These are phyloP conservation scores for Thielaviopsis populi DNA, from an alignment of 2,329 filamentous ascomycete species.

Conservation along the genomic window DNA sequence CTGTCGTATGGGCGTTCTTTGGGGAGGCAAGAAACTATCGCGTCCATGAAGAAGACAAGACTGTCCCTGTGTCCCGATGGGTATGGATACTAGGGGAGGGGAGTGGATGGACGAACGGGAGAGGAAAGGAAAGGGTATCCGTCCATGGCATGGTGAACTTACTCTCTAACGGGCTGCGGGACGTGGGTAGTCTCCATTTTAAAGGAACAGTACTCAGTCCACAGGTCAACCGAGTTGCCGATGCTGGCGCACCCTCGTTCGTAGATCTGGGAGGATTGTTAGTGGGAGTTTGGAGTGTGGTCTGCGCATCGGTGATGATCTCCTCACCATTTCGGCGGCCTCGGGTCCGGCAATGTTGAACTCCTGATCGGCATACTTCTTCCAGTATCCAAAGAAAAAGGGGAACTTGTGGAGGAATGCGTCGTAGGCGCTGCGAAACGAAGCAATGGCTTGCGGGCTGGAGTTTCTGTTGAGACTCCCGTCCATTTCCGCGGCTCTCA, in stretches of 20 bases:
- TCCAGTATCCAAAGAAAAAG: constrained; percentile 96
- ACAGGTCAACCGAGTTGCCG: constrained; percentile 84
- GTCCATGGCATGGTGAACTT: constrained; percentile 57
- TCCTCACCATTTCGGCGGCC: constrained; percentile 77
- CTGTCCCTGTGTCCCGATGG: constrained; percentile 23
- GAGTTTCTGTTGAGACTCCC: constrained; percentile 94
- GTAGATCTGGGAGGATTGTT: constrained; percentile 52
- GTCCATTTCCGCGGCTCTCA: constrained; percentile 75
- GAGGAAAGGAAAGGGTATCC: constrained; percentile 21
- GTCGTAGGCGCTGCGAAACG: constrained; percentile 78
- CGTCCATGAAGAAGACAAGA: constrained; percentile 24
- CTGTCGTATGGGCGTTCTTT: constrained; percentile 1
- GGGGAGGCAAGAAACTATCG: constrained; percentile 28
- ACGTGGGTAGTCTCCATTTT: constrained; percentile 97
- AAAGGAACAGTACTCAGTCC: constrained; percentile 95
- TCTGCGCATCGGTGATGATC: background rate
- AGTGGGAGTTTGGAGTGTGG: background rate
- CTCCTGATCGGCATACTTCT: constrained; percentile 95
- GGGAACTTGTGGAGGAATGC: constrained; percentile 89
- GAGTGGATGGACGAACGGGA: constrained; percentile 26
- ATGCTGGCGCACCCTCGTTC: constrained; percentile 91
- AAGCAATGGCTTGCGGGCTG: constrained; percentile 79
- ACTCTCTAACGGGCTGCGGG: constrained; percentile 94
- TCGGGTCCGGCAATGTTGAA: constrained; percentile 95
- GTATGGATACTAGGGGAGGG: constrained; percentile 15